Conservation (phyloP, 495 filamentous ascomycete genomes). For the Xylaria scruposa region DNA sequence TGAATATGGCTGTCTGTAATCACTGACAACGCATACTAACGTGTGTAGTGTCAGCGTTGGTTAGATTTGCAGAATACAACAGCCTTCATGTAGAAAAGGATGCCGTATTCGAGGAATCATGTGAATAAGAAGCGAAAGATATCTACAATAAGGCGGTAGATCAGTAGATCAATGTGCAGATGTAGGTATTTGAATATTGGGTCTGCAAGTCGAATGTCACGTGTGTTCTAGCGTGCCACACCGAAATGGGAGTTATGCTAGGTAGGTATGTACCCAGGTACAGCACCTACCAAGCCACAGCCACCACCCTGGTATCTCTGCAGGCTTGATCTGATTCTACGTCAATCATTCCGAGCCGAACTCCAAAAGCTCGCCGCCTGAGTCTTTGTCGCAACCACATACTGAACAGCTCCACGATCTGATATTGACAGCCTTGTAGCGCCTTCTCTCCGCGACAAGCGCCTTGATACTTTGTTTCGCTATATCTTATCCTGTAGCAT, state of each 20-base stretch:
- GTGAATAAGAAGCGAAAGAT: not conserved
- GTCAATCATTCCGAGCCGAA: slow-evolving; percentile 7
- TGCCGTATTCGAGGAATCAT: no score
- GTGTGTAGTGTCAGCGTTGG: not conserved
- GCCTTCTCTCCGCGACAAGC: slow-evolving; percentile 8
- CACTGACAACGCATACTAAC: not conserved
- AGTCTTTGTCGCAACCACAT: not conserved
- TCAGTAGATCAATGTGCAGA: no score
- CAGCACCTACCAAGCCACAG: slow-evolving; percentile 5
- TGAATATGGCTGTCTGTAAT: not conserved
- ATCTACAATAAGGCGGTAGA: no score
- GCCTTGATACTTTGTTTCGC: not conserved
- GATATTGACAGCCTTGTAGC: not conserved
- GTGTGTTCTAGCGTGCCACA: not conserved
- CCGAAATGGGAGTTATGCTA: no score
- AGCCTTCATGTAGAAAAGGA: no score
- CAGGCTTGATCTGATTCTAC: not conserved
- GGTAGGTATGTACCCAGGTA: not conserved
- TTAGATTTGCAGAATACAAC: not conserved
- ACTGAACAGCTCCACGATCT: not conserved
- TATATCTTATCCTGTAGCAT: slow-evolving; percentile 23
- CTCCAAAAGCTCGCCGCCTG: slow-evolving; percentile 16
- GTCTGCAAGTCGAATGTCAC: not conserved
- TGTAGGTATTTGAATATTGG: no score
- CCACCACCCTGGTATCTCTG: not conserved